Conservation (phyloP, 345 rosid species). For the Rhodomyrtus tomentosa region DNA sequence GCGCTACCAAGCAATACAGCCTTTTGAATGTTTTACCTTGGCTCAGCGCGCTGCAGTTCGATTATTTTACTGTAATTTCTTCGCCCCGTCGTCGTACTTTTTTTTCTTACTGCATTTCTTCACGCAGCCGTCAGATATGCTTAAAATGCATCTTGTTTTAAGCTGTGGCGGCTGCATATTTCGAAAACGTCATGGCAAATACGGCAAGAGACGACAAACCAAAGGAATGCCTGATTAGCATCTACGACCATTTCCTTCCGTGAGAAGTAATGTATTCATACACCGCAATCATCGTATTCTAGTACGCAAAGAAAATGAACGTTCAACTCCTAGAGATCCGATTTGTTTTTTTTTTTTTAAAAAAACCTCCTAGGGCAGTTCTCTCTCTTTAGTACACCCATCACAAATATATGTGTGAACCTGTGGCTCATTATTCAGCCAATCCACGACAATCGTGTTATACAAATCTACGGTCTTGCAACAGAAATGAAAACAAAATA, state of each 20-base stretch:
- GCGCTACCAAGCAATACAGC: neutral
- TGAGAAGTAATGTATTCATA: neutral
- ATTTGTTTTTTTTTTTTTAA: too few relatives aligned
- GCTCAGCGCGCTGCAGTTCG: too few relatives aligned
- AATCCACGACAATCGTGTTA: neutral
- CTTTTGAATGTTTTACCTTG: neutral
- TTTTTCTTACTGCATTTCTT: neutral
- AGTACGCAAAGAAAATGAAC: neutral
- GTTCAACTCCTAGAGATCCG: too few relatives aligned
- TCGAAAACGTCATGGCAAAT: neutral
- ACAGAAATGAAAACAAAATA: neutral
- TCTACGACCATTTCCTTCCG: neutral
- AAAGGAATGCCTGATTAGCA: neutral
- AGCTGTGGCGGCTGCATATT: neutral
- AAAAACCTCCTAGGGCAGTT: neutral
- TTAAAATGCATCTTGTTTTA: neutral
- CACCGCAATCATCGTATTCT: neutral
- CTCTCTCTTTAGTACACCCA: neutral
- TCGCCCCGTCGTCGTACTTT: too few relatives aligned
- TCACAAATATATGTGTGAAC: neutral
- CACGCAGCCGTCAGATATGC: neutral
- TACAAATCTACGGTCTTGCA: neutral
- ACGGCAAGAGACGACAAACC: neutral
- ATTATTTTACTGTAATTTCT: neutral
- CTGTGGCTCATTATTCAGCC: neutral